Evolutionary conservation across 2,329 filamentous ascomycete genomes (phyloP), one percentile per base, ranked within the genome.

Genomic region (Cladorrhinum sp.): DNA sequence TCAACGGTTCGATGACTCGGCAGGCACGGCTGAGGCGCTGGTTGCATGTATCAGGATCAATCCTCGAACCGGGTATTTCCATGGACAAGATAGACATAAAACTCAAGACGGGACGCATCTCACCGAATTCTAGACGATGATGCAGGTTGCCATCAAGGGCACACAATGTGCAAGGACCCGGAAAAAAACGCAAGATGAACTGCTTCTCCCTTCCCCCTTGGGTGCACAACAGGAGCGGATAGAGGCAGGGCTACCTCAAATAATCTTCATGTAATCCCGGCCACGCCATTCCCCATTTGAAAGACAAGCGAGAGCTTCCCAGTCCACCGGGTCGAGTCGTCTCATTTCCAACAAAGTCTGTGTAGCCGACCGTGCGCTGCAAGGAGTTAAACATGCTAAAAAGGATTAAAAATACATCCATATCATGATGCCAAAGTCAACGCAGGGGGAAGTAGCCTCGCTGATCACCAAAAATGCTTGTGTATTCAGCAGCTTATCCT

Each of bases 141-240:
- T 10, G 25, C 25, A 29, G 4, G 25, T 29, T n/a, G 5, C 16
- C 36, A n/a, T 41, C 12, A 6, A 41, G 36, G 36, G 10, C 7
- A 41, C 41, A 45, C 41, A 45, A 45, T 22, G 41, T 45, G 41
- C 41, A 22, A 45, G 41, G 41, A 45, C 41, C 41, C 41, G 41
- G 41, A 45, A 45, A 20, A 45, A 18, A n/a, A 6, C 6, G 24
- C 36, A 12, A 27, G 38, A 32, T 27, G 18, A 8, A 54, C 50
- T 55, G 55, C 57, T 62, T 57, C 50, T 38, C 18, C 49, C 32
- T 53, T 58, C 56, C 62, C 22, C 10, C 2, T 24, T 51, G 50
- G 2, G 36, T 49, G 55, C 36, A 36, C 29, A 41, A 56, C 32
- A 36, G n/a, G n/a, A n/a, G n/a, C 41, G 18, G 41, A 45, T 18